These are phyloP conservation scores for Venturia nashicola DNA, from an alignment of 2,329 filamentous ascomycete genomes.

Conservation along the genomic window DNA sequence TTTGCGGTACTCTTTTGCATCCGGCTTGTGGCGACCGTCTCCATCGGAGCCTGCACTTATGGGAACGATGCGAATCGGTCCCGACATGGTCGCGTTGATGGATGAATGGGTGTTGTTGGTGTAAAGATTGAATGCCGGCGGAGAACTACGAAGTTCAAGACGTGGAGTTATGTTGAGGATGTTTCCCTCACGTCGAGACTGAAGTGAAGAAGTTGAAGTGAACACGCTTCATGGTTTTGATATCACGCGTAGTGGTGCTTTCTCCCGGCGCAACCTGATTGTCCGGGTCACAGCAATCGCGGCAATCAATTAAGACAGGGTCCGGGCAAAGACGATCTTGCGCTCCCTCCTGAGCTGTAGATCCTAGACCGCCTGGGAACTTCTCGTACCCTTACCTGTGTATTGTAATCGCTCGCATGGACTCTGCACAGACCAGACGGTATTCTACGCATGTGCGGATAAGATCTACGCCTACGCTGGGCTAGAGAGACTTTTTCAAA, in stretches of 20 bases:
- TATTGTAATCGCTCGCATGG: no score
- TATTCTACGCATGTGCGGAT: no score
- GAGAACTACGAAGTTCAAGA: neutral
- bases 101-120: neutral
- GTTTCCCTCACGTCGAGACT: neutral
- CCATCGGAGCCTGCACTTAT: slow-evolving; percentile 20
- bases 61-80: neutral
- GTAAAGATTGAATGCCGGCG: neutral
- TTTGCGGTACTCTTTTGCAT: slow-evolving; percentile 19
- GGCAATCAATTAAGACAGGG: neutral
- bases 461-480: no score
- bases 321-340: neutral
- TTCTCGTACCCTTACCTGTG: no score
- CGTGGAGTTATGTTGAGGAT: neutral
- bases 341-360: no score
- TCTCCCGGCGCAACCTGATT: neutral
- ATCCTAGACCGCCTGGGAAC: no score
- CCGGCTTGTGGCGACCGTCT: slow-evolving; percentile 26
- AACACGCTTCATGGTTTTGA: neutral
- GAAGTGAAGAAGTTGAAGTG: neutral
- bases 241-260: neutral
- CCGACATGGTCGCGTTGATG: neutral
- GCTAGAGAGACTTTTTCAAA: no score
- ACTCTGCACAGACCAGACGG: no score
- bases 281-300: neutral